Conservation (phyloP, 148 eudicot genomes). For the Rhododendron mucronatum region DNA sequence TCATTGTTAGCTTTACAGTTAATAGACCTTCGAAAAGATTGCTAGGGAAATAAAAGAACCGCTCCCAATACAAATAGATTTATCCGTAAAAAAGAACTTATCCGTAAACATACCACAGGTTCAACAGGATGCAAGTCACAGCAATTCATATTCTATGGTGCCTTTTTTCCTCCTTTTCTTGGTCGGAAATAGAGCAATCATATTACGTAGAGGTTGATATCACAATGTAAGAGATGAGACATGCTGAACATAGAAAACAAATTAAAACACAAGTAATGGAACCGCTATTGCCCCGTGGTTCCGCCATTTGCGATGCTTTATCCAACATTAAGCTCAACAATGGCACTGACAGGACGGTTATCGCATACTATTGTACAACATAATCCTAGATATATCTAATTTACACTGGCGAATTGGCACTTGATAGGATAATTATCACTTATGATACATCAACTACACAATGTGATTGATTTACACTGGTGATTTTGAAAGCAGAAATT, state of each 20-base stretch:
- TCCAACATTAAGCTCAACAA: not conserved
- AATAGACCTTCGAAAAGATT: not conserved
- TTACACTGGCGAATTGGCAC: not conserved
- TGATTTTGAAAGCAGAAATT: constrained; percentile 55
- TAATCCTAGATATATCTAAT: not conserved
- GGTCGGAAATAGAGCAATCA: not conserved
- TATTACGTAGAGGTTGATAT: not conserved
- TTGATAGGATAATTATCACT: not conserved
- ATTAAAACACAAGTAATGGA: not conserved
- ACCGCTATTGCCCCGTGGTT: not conserved
- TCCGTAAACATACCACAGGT: not conserved
- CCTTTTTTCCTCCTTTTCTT: not conserved
- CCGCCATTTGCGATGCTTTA: not conserved
- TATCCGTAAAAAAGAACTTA: not conserved
- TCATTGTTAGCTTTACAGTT: not conserved
- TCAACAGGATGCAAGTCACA: not conserved
- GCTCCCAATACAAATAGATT: not conserved
- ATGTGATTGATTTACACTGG: constrained; percentile 34
- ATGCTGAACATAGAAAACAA: not conserved
- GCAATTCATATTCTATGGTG: not conserved
- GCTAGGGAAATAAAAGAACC: not conserved
- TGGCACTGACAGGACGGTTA: not conserved
- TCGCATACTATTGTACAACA: not conserved
- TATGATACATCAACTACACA: constrained; percentile 1
- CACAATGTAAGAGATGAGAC: not conserved